phyloP scores from a whole-genome alignment of 768 basidiomycete genomes.

The Steccherinum ochraceum region DNA sequence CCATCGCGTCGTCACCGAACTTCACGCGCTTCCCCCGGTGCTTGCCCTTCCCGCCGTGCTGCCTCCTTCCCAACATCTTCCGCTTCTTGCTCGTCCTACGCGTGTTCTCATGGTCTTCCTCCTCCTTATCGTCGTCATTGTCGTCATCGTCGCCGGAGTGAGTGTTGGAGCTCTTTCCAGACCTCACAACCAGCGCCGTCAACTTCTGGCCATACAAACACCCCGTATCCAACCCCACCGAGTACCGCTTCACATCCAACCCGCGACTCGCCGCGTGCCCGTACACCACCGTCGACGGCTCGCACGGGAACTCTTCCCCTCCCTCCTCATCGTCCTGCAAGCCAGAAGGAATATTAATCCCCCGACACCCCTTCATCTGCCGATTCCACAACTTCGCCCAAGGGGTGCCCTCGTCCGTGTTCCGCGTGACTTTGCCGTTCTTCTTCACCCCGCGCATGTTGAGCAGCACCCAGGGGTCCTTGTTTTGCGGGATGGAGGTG shows the following conservation, averaged over 20 bases:
- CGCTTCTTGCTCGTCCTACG: constrained; percentile 8
- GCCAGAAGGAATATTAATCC: constrained; percentile 27
- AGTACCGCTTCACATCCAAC: constrained; percentile 78
- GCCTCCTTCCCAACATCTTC: constrained; percentile 9
- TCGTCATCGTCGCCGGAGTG: constrained; percentile 6
- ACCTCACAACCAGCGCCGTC: constrained; percentile 60
- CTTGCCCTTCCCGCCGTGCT: background rate
- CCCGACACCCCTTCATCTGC: constrained; percentile 53
- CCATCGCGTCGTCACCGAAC: constrained; percentile 52
- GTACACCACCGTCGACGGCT: constrained; percentile 76
- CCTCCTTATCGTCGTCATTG: constrained; percentile 20
- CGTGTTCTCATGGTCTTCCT: constrained; percentile 14
- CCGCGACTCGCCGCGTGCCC: constrained; percentile 80
- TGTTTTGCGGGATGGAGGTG: constrained; percentile 66
- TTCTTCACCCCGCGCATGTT: constrained; percentile 58
- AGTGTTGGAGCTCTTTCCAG: background rate
- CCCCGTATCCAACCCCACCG: constrained; percentile 80
- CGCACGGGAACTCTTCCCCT: constrained; percentile 44
- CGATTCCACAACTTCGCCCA: constrained; percentile 77
- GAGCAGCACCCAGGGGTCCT: constrained; percentile 65
- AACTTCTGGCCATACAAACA: constrained; percentile 67
- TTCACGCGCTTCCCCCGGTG: constrained; percentile 30
- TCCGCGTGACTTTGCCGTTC: constrained; percentile 32
- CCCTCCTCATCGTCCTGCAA: constrained; percentile 2
- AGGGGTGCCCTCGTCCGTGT: constrained; percentile 45